A percentile compares a stretch with the other conserved stretches of the same genome.
These are phyloP conservation scores for Ceratorhiza oryzae-sativae DNA, from an alignment of 1,284 basidiomycete species.

Conservation along the genomic window DNA sequence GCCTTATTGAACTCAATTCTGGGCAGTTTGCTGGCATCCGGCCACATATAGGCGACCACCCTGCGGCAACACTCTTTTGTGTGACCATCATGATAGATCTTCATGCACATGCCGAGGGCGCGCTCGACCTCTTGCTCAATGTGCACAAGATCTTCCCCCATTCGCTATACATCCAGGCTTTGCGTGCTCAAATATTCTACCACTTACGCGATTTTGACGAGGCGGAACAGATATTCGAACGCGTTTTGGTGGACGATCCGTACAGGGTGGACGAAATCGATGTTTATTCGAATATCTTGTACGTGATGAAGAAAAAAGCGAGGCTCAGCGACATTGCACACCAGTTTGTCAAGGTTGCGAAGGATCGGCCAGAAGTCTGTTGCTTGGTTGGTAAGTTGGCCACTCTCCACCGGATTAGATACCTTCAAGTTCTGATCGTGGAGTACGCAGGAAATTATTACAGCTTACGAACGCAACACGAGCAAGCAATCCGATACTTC, in stretches of 20 bases:
- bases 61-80: conserved; percentile 21
- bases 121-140: conserved; percentile 74
- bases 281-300: conserved; percentile 96
- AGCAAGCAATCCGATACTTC: conserved; percentile 96
- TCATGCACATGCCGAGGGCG: conserved; percentile 83
- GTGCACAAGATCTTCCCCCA: conserved; percentile 83
- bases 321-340: conserved; percentile 93
- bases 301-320: conserved; percentile 88
- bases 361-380: conserved; percentile 93
- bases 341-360: conserved; percentile 85
- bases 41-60: conserved; percentile 23
- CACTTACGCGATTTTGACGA: conserved; percentile 88
- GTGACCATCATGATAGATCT: conserved; percentile 87
- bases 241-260: conserved; percentile 81
- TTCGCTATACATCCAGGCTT: conserved; percentile 86
- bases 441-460: conserved; percentile 88
- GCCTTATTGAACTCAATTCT: neutral
- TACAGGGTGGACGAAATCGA: conserved; percentile 95
- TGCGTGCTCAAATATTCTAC: conserved; percentile 86
- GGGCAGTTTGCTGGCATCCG: conserved; percentile 10
- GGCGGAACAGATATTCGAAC: conserved; percentile 84
- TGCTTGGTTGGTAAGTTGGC: conserved; percentile 79
- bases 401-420: neutral
- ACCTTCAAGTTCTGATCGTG: neutral
- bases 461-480: conserved; percentile 90